A percentile compares a stretch with the other conserved stretches of the same genome.
phyloP scores from a whole-genome alignment of 768 basidiomycete species.

The Scleroderma bovista region DNA sequence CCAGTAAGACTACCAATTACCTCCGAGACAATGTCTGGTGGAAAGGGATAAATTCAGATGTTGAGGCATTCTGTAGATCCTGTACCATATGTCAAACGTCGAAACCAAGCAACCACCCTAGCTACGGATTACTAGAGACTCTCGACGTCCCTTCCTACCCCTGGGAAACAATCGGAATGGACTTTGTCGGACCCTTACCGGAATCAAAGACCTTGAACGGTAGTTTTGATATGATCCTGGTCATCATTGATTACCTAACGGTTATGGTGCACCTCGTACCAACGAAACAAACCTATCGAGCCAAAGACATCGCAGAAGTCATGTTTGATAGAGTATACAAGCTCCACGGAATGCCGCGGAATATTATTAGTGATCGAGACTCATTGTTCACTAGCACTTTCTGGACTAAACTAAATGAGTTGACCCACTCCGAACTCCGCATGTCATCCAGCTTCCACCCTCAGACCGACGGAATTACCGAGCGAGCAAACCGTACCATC shows the following conservation, averaged over 20 bases:
- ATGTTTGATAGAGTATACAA: constrained; percentile 23
- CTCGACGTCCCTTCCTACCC: constrained; percentile 21
- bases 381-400: constrained; percentile 27
- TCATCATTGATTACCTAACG: constrained; percentile 24
- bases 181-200: constrained; percentile 22
- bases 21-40: constrained; percentile 22
- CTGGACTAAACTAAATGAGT: constrained; percentile 21
- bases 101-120: constrained; percentile 16
- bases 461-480: constrained; percentile 33
- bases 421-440: constrained; percentile 11
- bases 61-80: constrained; percentile 14
- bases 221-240: constrained; percentile 22
- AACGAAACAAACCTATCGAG: constrained; percentile 11
- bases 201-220: constrained; percentile 13
- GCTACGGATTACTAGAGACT: constrained; percentile 25
- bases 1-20: constrained; percentile 18
- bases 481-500: constrained; percentile 29
- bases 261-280: constrained; percentile 20
- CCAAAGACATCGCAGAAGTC: constrained; percentile 22
- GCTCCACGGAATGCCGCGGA: constrained; percentile 25
- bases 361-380: constrained; percentile 25
- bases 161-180: constrained; percentile 22
- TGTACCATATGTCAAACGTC: constrained; percentile 10
- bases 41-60: constrained; percentile 17
- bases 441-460: constrained; percentile 27